A percentile compares a stretch with the other conserved stretches of the same genome.
These are phyloP conservation scores for Ogataea henricii DNA, from an alignment of 805 yeast genomes.

Conservation along the genomic window DNA sequence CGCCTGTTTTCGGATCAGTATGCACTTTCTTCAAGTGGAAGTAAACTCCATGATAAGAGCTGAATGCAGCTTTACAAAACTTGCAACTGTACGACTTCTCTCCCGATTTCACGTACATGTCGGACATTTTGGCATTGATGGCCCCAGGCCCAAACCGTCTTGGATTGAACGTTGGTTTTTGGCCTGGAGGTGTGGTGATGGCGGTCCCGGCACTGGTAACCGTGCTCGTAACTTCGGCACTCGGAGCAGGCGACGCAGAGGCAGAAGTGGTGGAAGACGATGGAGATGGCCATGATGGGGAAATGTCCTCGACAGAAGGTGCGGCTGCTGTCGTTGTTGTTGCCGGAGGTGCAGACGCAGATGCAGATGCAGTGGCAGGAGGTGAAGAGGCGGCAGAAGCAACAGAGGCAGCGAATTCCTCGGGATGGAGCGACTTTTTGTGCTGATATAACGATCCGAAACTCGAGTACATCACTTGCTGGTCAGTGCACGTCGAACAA, in stretches of 20 bases:
- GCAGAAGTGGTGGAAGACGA: conserved; percentile 7
- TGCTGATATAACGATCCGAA: conserved; percentile 28
- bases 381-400: too few relatives aligned
- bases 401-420: conserved; percentile 23
- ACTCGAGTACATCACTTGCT: conserved; percentile 14
- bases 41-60: conserved; percentile 28
- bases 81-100: conserved; percentile 21
- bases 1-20: conserved; percentile 22
- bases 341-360: too few relatives aligned
- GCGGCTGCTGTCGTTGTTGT: neutral
- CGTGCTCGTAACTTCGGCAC: neutral
- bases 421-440: conserved; percentile 20
- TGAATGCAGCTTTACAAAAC: conserved; percentile 21
- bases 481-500: conserved; percentile 22
- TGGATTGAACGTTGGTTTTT: conserved; percentile 8
- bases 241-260: conserved; percentile 5
- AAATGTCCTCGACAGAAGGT: neutral
- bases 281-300: conserved; percentile 11
- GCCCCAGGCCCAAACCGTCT: conserved; percentile 19
- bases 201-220: neutral
- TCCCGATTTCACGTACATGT: conserved; percentile 20
- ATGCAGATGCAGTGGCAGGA: neutral
- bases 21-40: conserved; percentile 26
- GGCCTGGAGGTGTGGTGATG: neutral
- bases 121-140: conserved; percentile 19